A percentile compares a stretch with the other conserved stretches of the same genome.
phyloP scores from a whole-genome alignment of 192 early-diverging fungal species.

The Haplosporangium gracile region DNA sequence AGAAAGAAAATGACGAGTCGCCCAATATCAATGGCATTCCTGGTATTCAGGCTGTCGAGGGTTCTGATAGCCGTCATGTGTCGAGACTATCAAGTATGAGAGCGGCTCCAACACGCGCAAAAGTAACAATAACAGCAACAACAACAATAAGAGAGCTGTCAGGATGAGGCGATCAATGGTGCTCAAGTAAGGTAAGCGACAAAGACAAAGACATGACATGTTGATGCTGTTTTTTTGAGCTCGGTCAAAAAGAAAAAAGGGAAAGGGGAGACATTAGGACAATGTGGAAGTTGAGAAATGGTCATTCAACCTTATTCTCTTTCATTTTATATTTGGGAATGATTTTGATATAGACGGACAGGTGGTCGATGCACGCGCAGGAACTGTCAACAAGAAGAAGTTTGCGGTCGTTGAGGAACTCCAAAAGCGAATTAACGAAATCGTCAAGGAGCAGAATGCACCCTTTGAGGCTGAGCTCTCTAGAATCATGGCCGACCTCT shows the following conservation, averaged over 20 bases:
- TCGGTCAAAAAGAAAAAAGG: neutral
- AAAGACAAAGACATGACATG: neutral
- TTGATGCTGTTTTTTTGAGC: neutral
- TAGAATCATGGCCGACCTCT: neutral
- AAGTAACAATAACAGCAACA: neutral
- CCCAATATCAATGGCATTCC: neutral
- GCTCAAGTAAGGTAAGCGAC: neutral
- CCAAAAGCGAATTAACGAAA: constrained; percentile 3
- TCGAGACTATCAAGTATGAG: neutral
- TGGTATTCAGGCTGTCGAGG: neutral
- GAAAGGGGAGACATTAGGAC: neutral
- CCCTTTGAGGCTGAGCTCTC: neutral
- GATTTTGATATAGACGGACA: neutral
- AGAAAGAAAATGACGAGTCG: neutral
- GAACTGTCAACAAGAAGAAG: neutral
- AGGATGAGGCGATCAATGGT: neutral
- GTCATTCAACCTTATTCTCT: neutral
- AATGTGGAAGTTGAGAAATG: neutral
- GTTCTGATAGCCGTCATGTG: neutral
- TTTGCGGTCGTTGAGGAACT: neutral
- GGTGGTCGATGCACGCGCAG: neutral
- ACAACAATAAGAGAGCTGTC: neutral
- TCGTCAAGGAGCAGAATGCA: neutral
- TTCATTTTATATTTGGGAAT: neutral
- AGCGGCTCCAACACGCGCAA: neutral